Evolutionary conservation across 129 eudicot species (phyloP), one percentile per base, ranked within the genome.

Genomic region (Dittrichia graveolens): DNA sequence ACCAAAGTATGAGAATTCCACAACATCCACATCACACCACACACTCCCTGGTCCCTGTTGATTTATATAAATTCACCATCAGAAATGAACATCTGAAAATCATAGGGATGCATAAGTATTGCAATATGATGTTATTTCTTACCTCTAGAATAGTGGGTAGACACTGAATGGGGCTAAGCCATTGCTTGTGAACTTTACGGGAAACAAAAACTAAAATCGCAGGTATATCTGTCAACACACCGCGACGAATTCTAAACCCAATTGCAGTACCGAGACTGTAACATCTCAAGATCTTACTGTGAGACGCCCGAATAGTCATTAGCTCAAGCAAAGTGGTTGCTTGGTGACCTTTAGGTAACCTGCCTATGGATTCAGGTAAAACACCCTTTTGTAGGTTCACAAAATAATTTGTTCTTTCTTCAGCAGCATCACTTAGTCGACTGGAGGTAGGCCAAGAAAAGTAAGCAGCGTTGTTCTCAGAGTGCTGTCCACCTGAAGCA

Each of bases 11-110:
- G 97, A 92, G 65, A 92, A 92, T 70, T 92, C 97, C 49, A 92
- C 86, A 79, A 92, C 97, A 81, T 92, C 97, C 78, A 92, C 97
- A 69, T 92, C 97, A 72, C 96, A 92, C 97, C 97, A 92, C 54
- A 92, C 96, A 45, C 97, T 95, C 79, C 97, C 97, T 7, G 97
- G 97, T 71, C 97, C 97, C 97, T 92, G 83, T 80, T 69, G 44
- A 46, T 71, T 62, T 16, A 68, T 52, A 69, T 12, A 18, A 50
- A 68, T 71, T 77, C 69, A 68, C 59, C 63, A 73, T 40, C 7
- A 73, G 9, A 53, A 24, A 4, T 47, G 3, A 58, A 53, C 24
- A 73, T 7, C 3, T 16, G 6, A 67, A 43, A 67, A 55, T 38
- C 64, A 62, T 48, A 49, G 8, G 6, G 9, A 70, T 50, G 55